phyloP scores from a whole-genome alignment of 2,329 filamentous ascomycete species.

The Colletotrichum theobromicola region DNA sequence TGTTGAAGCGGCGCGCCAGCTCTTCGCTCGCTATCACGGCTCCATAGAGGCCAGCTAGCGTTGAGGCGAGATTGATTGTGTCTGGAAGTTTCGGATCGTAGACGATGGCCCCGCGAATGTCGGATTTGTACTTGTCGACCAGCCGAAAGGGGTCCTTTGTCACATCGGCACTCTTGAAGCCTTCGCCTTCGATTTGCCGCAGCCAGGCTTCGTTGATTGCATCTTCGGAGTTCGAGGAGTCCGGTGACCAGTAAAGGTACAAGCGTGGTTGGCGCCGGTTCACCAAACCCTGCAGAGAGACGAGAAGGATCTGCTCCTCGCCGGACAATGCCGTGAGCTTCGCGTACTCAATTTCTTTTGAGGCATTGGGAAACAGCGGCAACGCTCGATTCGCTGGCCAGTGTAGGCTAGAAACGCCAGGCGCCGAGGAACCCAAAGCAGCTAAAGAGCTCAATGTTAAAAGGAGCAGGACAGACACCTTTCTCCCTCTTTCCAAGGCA shows the following conservation, averaged over 20 bases:
- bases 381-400: not conserved
- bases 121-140: not conserved
- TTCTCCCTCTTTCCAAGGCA: not conserved
- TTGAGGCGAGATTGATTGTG: not conserved
- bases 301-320: not conserved
- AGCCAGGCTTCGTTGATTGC: not conserved
- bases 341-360: not conserved
- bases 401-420: not conserved
- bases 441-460: not conserved
- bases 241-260: not conserved
- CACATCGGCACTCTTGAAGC: not conserved
- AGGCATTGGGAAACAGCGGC: not conserved
- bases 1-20: not conserved
- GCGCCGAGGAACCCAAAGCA: not conserved
- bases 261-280: not conserved
- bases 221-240: not conserved
- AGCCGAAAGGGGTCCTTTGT: not conserved
- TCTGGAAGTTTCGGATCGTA: conserved; percentile 1
- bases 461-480: not conserved
- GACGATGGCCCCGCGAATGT: not conserved
- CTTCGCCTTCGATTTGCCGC: not conserved
- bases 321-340: not conserved
- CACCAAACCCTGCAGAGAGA: not conserved
- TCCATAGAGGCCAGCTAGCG: not conserved
- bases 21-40: not conserved